These are phyloP conservation scores for Yamadazyma songkhlaensis DNA, from an alignment of 1,139 yeast species.

Conservation along the genomic window DNA sequence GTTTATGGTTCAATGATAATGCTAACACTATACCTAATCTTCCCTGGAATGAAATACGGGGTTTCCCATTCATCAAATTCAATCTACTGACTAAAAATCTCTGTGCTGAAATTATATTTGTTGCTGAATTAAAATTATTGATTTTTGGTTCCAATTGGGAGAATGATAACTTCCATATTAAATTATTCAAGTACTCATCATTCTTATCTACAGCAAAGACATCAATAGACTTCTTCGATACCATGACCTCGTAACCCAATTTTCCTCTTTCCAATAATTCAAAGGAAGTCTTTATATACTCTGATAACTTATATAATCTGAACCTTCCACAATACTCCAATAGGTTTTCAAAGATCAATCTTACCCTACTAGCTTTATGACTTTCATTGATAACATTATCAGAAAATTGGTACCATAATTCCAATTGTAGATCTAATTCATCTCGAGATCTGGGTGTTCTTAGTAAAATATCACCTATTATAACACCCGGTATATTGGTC, in stretches of 20 bases:
- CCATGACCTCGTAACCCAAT: neutral
- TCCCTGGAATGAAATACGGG: conserved; percentile 25
- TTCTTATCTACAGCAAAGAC: conserved; percentile 2
- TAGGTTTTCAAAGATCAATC: conserved; percentile 23
- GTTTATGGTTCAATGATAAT: conserved; percentile 21
- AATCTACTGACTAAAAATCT: neutral
- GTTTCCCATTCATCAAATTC: neutral
- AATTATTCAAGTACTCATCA: conserved; percentile 17
- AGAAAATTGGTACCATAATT: conserved; percentile 30
- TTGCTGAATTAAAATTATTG: neutral
- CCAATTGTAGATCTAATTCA: conserved; percentile 35
- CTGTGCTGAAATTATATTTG: neutral
- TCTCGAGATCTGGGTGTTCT: conserved; percentile 33
- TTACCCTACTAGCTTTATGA: conserved; percentile 18
- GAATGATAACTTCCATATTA: conserved; percentile 24
- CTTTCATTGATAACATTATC: conserved; percentile 17
- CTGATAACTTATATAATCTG: conserved; percentile 20
- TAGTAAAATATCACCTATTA: conserved; percentile 31
- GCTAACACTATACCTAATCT: conserved; percentile 40
- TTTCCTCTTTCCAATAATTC: neutral
- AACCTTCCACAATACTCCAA: conserved; percentile 25
- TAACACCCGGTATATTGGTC: conserved; percentile 34
- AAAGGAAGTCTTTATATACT: conserved; percentile 17
- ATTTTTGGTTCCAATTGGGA: conserved; percentile 8
- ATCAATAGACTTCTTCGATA: neutral